A percentile compares a stretch with the other conserved stretches of the same genome.
phyloP scores from a whole-genome alignment of 75 land plant genomes.

The Cunninghamia lanceolata region DNA sequence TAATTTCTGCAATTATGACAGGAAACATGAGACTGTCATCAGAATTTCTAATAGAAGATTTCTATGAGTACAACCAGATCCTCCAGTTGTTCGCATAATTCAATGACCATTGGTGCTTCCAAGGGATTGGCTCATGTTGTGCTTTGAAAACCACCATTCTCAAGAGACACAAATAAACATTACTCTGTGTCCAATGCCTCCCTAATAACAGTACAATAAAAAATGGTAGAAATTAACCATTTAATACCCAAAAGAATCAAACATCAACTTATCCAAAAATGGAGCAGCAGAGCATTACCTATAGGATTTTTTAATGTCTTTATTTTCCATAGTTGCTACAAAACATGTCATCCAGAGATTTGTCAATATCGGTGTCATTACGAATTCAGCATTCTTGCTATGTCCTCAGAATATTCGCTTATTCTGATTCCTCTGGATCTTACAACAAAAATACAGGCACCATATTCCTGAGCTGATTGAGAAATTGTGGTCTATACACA shows the following conservation, averaged over 20 bases:
- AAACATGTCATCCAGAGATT: background rate
- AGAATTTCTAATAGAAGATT: background rate
- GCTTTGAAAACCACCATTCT: background rate
- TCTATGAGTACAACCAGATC: background rate
- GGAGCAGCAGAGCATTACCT: background rate
- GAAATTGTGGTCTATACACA: background rate
- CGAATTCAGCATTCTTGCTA: background rate
- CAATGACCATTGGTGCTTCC: background rate
- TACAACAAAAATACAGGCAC: background rate
- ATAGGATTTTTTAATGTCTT: background rate
- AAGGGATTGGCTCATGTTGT: background rate
- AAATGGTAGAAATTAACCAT: background rate
- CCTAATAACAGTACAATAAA: background rate
- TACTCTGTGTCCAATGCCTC: background rate
- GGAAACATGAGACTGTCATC: background rate
- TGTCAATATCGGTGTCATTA: background rate
- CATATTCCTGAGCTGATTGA: background rate
- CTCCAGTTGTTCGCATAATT: background rate
- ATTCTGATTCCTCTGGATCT: background rate
- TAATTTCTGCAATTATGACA: background rate
- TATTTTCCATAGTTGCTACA: background rate
- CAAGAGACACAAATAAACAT: background rate
- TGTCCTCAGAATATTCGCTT: background rate
- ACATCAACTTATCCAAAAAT: background rate
- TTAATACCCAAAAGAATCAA: background rate